These are phyloP conservation scores for Cubamyces lactineus DNA, from an alignment of 768 basidiomycete species.

Conservation along the genomic window DNA sequence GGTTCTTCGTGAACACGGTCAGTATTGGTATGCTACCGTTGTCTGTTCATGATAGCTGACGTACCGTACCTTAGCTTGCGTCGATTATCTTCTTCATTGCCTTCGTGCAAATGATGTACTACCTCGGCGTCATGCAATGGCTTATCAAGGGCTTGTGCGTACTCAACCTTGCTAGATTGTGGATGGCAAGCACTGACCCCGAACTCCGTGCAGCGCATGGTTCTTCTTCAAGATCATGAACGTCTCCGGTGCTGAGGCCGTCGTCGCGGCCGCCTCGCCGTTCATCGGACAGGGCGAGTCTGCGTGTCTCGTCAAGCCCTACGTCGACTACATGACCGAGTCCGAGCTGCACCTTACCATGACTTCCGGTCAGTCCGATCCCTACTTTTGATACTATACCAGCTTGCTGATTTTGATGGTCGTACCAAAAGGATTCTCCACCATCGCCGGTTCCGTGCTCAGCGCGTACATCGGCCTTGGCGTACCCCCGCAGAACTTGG, in stretches of 20 bases:
- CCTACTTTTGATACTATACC: background rate
- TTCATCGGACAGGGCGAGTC: slow-evolving; percentile 93
- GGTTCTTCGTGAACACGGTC: slow-evolving; percentile 86
- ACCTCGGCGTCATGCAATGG: slow-evolving; percentile 94
- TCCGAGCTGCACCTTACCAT: slow-evolving; percentile 88
- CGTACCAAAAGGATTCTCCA: slow-evolving; percentile 66
- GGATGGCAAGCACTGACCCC: too few species aligned
- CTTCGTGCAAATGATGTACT: slow-evolving; percentile 90
- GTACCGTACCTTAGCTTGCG: slow-evolving; percentile 48
- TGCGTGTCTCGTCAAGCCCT: slow-evolving; percentile 83
- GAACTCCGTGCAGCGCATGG: slow-evolving; percentile 63
- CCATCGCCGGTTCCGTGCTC: slow-evolving; percentile 90
- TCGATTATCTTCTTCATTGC: slow-evolving; percentile 95
- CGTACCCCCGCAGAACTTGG: slow-evolving; percentile 76
- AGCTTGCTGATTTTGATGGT: background rate
- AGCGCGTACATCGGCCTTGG: slow-evolving; percentile 80
- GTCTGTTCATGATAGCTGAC: slow-evolving; percentile 18
- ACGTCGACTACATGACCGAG: slow-evolving; percentile 81
- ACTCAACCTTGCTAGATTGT: background rate
- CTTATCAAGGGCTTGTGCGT: slow-evolving; percentile 80
- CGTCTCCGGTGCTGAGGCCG: slow-evolving; percentile 92
- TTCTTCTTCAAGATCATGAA: slow-evolving; percentile 92
- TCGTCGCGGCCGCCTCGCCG: slow-evolving; percentile 91
- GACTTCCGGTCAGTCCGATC: slow-evolving; percentile 65
- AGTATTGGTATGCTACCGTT: slow-evolving; percentile 18